These are phyloP conservation scores for Arachis stenosperma DNA, from an alignment of 306 rosid species.

Conservation along the genomic window DNA sequence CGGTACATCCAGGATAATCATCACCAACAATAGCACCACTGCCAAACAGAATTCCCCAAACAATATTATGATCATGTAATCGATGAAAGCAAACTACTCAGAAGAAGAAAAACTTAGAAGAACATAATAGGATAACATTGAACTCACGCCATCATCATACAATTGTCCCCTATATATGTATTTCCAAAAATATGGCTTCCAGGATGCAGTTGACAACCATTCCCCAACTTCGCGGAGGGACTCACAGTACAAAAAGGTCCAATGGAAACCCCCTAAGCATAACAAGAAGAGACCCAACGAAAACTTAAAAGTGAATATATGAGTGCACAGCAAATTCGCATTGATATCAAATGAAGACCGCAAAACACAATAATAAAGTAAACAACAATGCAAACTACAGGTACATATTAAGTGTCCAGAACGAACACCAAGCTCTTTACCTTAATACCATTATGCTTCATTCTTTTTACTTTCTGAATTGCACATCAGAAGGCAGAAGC, in stretches of 20 bases:
- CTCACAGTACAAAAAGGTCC: constrained; percentile 97
- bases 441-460: not conserved
- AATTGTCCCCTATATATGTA: constrained; percentile 75
- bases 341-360: constrained; percentile 3
- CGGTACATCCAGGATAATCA: constrained; percentile 77
- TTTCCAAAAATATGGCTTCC: constrained; percentile 89
- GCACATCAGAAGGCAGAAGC: not conserved
- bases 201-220: constrained; percentile 70
- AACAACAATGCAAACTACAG: not conserved
- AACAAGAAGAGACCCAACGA: constrained; percentile 21
- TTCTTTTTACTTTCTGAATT: not conserved
- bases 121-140: constrained; percentile 31
- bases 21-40: constrained; percentile 98
- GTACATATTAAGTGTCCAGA: constrained; percentile 2
- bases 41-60: constrained; percentile 50
- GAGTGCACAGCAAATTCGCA: constrained; percentile 18
- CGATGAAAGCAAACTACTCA: not conserved
- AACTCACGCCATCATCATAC: constrained; percentile 88
- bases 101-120: constrained; percentile 10
- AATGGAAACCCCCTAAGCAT: constrained; percentile 74
- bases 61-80: constrained; percentile 21
- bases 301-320: constrained; percentile 11
- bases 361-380: constrained; percentile 1
- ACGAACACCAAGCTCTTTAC: not conserved
- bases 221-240: constrained; percentile 70